Base-by-base conservation (phyloP, 495 filamentous ascomycete species). In the Sordaria brevicollis region DNA sequence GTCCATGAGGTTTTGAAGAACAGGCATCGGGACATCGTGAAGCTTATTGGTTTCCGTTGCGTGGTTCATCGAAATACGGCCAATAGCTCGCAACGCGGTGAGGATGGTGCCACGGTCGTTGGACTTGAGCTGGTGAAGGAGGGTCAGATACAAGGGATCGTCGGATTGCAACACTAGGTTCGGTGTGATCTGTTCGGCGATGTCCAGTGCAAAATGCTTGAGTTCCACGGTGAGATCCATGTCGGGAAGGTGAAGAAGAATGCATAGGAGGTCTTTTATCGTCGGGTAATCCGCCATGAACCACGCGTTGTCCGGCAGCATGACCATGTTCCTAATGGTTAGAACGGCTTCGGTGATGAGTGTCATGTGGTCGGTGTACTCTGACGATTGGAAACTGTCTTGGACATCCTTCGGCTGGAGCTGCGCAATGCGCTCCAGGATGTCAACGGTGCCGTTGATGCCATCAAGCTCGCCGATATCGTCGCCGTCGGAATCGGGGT, bases 311-410 rank as follows among this genome's bases (percentile, higher is more conserved):
- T 97, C 93, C 34, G 88, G 84, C 29, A 96, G 83, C 77, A 97
- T 89, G 5, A 91, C 89, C 92, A 99, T 96, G 75, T 99, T 99
- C 62, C 96, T 86, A 66, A 98, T 83, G 31, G 96, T 91, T 38
- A 98, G 82, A 21, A 89, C 92, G 4, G 95, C 93, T 78, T 98
- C 93, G 66, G 89, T 94, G 71, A 97, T 86, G 73, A 90, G 87
- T 31, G 89, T 85, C 25, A 98, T 81, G 11, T 86, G 79, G 69
- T 93, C 86, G 69, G 86, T 85, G 74, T 91, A 92, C 38, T 92
- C 90, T 36, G 86, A 85, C 3, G 92, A 86, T 70, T 93, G 89
- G 65, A 98, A 83, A 33, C 88, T 87, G 77, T 98, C 94, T 10
- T 85, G 80, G 37, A 89, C 82, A 15, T 86, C 78, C 70, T 83